Evolutionary conservation across 2,329 filamentous ascomycete species (phyloP), one percentile per base, ranked within the genome.

Genomic region (Lachnellula cervina): DNA sequence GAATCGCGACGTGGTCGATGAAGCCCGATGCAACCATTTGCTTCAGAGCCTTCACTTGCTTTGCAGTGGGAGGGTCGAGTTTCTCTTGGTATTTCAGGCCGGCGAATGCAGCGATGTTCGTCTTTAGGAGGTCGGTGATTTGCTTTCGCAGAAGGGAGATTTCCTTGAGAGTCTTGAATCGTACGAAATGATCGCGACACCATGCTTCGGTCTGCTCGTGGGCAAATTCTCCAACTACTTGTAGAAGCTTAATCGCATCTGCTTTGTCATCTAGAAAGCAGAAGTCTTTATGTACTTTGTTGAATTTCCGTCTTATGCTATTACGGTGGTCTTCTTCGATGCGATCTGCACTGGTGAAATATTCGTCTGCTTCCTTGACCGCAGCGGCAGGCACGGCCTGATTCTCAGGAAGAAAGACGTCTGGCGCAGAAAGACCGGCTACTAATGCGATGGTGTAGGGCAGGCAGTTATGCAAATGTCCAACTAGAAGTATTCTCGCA

Each of bases 1-100:
- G 89, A 64, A 97, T 91, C 46, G 94, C 94, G 42, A 99, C 82
- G 64, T 97, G 89, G 72, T 99, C 94, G 66, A 97, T 84, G 74
- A 97, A 97, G 1, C 93, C 94, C 0, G 90, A 88, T 0, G 93
- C 90, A 21, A 90, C 85, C 74, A 97, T 95, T 69, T 97, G 90
- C 71, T 95, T 96, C 28, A 99, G 77, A 0, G 90, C 84, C 47
- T 86, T 85, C 28, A 95, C 76, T 67, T 91, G 87, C 62, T 85
- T 87, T 6, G 84, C 75, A 0, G 82, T 81, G 0, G 84, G 84
- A 0, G 78, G 76, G 48, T 80, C 76, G 2, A 87, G 75, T 64
- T 77, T 79, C 32, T 84, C 81, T 53, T 78, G 71, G 61, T 80
- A 80, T 52, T 74, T 74, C 35, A 76, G 80, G 75, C 68, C 84